These are phyloP conservation scores for Diplocarpon rosae DNA, from an alignment of 2,329 filamentous ascomycete genomes.

Conservation along the genomic window DNA sequence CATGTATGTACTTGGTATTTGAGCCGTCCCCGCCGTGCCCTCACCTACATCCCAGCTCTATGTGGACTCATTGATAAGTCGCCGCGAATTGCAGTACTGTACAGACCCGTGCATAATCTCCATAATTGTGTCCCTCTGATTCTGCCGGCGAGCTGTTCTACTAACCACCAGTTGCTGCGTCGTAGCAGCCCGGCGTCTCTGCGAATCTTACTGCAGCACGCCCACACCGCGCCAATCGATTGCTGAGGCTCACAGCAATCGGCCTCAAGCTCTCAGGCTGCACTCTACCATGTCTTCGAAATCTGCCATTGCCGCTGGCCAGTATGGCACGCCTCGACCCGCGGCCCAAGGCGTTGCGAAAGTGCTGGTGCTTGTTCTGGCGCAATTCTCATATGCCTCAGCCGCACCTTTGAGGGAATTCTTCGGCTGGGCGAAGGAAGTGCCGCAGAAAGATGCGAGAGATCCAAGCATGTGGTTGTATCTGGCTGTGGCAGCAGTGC, in stretches of 20 bases:
- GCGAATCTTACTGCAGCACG: too few species aligned
- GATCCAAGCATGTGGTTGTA: slow-evolving; percentile 71
- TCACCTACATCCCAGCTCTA: too few species aligned
- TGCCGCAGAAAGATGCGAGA: slow-evolving; percentile 37
- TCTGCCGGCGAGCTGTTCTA: too few species aligned
- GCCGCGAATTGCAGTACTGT: too few species aligned
- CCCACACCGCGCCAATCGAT: not conserved
- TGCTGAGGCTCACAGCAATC: not conserved
- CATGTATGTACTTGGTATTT: too few species aligned
- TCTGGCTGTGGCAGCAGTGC: slow-evolving; percentile 61
- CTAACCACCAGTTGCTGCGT: too few species aligned
- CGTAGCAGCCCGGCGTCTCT: too few species aligned
- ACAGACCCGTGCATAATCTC: too few species aligned
- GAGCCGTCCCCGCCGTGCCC: too few species aligned
- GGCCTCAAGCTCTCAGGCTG: not conserved
- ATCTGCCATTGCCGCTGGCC: slow-evolving; percentile 9
- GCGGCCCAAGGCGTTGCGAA: slow-evolving; percentile 41
- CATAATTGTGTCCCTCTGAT: too few species aligned
- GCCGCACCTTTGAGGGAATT: slow-evolving; percentile 28
- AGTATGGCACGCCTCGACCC: slow-evolving; percentile 33
- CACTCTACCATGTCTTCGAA: slow-evolving; percentile 17
- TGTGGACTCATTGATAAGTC: too few species aligned
- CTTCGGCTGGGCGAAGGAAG: slow-evolving; percentile 34
- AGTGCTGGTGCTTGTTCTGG: slow-evolving; percentile 38
- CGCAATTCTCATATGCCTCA: slow-evolving; percentile 27